Evolutionary conservation across 1,139 yeast genomes (phyloP), one percentile per base, ranked within the genome.

Genomic region (Nakaseomyces bracarensis): DNA sequence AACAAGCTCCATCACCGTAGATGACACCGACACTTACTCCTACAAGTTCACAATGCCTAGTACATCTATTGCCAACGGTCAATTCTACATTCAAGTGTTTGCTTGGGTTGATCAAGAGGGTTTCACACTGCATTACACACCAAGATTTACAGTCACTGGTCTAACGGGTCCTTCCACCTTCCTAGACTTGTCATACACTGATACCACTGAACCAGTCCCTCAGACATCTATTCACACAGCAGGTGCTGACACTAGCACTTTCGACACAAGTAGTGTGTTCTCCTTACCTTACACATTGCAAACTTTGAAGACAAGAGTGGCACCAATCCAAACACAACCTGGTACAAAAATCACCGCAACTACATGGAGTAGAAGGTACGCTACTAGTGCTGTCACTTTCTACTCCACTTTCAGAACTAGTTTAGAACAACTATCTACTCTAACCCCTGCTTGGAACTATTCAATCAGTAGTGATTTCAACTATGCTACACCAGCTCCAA

Each of bases 311-410:
- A 74, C 82, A 2, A 71, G 85, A 59, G 84, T 67, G 63, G 96
- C 96, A 1, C 95, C 96, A 40, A 86, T 87, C 95, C 96, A 86
- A 65, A 63, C 69, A 46, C 95, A 86, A 65, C 96, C 96, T 6
- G 83, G 79, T 3, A 58, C 82, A 1, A 69, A 64, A 7, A 77
- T 85, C 11, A 81, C 95, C 1, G 77, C 75, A 19, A 69, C 79
- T 3, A 65, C 79, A 2, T 81, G 85, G 83, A 58, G 77, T 2
- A 70, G 75, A 56, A 66, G 70, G 50, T 80, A 65, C 59, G 78
- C 89, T 15, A 74, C 89, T 1, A 77, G 86, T 48, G 68, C 81
- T 0, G 86, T 80, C 21, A 71, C 84, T 0, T 77, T 68, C 53
- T 78, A 70, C 59, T 47, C 75, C 3, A 65, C 80, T 0, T 44